A percentile compares a stretch with the other conserved stretches of the same genome.
Conservation (phyloP, 2,329 filamentous ascomycete genomes). For the Arthrocladium fulminans region DNA sequence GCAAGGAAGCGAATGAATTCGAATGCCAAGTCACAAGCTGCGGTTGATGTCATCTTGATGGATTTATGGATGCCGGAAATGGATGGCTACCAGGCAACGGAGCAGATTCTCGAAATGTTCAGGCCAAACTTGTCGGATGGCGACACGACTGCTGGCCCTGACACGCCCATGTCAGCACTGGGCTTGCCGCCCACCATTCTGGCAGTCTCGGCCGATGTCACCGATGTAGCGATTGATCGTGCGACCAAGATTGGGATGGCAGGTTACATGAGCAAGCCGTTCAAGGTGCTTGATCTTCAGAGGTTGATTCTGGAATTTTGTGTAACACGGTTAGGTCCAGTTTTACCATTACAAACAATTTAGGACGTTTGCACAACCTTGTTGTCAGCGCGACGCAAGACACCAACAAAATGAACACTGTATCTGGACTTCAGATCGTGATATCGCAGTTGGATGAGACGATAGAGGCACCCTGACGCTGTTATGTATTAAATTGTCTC, state of each 20-base stretch:
- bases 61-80: slow-evolving; percentile 70
- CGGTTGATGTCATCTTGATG: slow-evolving; percentile 60
- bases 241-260: slow-evolving; percentile 57
- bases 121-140: slow-evolving; percentile 27
- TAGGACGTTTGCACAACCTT: too few species aligned
- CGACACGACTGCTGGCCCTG: not conserved
- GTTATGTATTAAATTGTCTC: too few species aligned
- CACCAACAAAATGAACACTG: too few species aligned
- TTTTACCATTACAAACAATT: not conserved
- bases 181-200: slow-evolving; percentile 42
- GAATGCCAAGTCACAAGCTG: slow-evolving; percentile 9
- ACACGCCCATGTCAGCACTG: slow-evolving; percentile 24
- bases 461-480: too few species aligned
- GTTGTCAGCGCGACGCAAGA: too few species aligned
- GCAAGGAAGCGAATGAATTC: slow-evolving; percentile 3
- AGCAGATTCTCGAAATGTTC: slow-evolving; percentile 51
- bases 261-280: slow-evolving; percentile 61
- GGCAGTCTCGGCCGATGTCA: slow-evolving; percentile 60
- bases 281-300: slow-evolving; percentile 54
- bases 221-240: slow-evolving; percentile 52
- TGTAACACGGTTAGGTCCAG: slow-evolving; percentile 11
- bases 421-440: too few species aligned
- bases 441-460: too few species aligned
- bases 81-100: slow-evolving; percentile 62
- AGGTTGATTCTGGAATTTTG: slow-evolving; percentile 47